Conservation (phyloP, 768 basidiomycete genomes). For the Suillus americanus region DNA sequence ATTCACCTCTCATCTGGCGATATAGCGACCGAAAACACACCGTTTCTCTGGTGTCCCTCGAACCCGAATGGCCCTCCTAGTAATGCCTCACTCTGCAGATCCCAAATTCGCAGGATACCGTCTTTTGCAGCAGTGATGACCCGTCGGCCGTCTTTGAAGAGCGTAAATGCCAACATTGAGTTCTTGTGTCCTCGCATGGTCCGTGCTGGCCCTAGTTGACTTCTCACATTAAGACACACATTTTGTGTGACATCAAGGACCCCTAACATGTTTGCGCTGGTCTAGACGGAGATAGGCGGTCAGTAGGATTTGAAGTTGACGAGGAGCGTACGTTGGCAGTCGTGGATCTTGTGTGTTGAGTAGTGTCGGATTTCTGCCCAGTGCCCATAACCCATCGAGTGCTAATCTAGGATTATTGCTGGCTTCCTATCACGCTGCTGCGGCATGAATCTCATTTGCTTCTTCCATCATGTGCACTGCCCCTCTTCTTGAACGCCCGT, state of each 20-base stretch:
- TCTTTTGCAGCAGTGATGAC: background rate
- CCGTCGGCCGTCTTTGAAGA: background rate
- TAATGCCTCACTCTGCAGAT: background rate
- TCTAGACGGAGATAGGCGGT: background rate
- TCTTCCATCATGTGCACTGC: background rate
- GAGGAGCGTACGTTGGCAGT: background rate
- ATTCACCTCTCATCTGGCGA: background rate
- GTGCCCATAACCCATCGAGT: background rate
- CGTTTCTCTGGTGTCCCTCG: background rate
- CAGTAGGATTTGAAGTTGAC: background rate
- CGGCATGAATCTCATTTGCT: background rate
- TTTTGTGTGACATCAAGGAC: background rate
- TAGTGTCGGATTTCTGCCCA: background rate
- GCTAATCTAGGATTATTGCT: background rate
- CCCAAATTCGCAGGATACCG: background rate
- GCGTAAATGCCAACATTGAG: background rate
- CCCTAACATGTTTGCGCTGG: background rate
- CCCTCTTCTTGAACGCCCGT: background rate
- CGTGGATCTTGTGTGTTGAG: background rate
- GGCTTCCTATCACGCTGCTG: background rate
- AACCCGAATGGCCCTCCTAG: background rate
- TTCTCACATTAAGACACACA: background rate
- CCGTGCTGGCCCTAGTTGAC: background rate
- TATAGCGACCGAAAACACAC: background rate
- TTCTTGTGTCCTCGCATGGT: background rate